Conservation (phyloP, 306 rosid species). For the Quillaja saponaria region DNA sequence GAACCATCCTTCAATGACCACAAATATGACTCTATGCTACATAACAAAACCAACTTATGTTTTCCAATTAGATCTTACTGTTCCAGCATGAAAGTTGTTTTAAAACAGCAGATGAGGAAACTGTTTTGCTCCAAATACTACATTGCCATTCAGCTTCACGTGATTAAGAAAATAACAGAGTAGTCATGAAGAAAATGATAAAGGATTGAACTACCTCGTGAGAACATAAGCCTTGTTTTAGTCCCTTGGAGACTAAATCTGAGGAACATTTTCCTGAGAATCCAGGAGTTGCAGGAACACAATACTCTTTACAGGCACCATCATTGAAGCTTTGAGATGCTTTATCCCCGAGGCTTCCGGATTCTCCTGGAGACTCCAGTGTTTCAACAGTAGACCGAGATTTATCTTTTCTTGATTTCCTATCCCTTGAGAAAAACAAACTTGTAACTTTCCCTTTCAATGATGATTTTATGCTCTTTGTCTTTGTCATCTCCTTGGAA, state of each 20-base stretch:
- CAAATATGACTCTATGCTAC: too few species aligned
- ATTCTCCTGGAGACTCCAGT: conserved; percentile 30
- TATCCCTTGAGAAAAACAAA: conserved; percentile 79
- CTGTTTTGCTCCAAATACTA: conserved; percentile 22
- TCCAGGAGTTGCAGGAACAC: conserved; percentile 41
- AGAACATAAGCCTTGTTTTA: conserved; percentile 47
- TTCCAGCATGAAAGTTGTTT: conserved; percentile 4
- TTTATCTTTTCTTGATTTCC: conserved; percentile 71
- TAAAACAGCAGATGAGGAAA: too few species aligned
- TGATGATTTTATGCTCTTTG: conserved; percentile 69
- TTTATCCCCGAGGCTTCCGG: conserved; percentile 42
- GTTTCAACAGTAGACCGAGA: conserved; percentile 40
- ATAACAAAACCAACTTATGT: too few species aligned
- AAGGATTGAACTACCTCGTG: conserved; percentile 57
- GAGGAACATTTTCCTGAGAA: conserved; percentile 45
- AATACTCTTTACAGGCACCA: conserved; percentile 51
- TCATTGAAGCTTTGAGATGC: conserved; percentile 46
- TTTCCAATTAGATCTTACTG: too few species aligned
- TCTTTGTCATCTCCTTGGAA: conserved; percentile 48
- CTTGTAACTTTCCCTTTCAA: conserved; percentile 84
- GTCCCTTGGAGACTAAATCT: conserved; percentile 41
- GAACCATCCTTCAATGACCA: conserved; percentile 10
- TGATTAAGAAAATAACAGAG: neutral
- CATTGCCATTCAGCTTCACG: too few species aligned
- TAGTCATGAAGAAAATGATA: conserved; percentile 12